Conservation (phyloP, 1,284 basidiomycete species). For the Trichosporon asahii region DNA sequence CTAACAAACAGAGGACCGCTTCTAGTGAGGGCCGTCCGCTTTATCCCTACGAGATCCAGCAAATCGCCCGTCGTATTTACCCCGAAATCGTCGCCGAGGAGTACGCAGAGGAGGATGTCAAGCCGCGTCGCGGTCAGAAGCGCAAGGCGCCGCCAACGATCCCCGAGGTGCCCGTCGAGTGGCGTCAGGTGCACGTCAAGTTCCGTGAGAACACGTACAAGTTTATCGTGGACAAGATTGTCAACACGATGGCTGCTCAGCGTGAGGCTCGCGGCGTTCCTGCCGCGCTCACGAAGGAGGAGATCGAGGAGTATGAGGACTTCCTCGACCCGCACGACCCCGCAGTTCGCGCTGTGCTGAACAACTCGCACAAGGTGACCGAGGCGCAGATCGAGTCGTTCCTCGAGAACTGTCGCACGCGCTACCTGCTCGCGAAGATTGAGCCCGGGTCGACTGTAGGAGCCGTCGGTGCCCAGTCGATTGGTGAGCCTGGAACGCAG, state of each 20-base stretch:
- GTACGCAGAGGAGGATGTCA: slow-evolving; percentile 12
- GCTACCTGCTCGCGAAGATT: slow-evolving; percentile 89
- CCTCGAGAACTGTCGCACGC: slow-evolving; percentile 81
- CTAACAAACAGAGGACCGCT: slow-evolving; percentile 57
- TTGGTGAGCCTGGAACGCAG: slow-evolving; percentile 98
- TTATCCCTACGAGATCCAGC: slow-evolving; percentile 81
- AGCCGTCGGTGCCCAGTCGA: slow-evolving; percentile 97
- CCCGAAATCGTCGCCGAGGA: slow-evolving; percentile 29
- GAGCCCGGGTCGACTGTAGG: slow-evolving; percentile 97
- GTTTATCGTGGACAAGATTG: slow-evolving; percentile 71
- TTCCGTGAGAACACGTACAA: slow-evolving; percentile 73
- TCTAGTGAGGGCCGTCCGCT: slow-evolving; percentile 63
- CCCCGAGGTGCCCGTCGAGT: slow-evolving; percentile 39
- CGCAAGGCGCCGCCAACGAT: slow-evolving; percentile 10
- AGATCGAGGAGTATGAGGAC: slow-evolving; percentile 58
- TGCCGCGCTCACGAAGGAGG: slow-evolving; percentile 61
- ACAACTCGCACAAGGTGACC: slow-evolving; percentile 89
- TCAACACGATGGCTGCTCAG: slow-evolving; percentile 64
- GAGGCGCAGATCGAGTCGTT: slow-evolving; percentile 73
- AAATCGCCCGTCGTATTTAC: slow-evolving; percentile 63
- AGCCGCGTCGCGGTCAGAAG: slow-evolving; percentile 19
- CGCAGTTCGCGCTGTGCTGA: slow-evolving; percentile 65
- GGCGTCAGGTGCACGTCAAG: slow-evolving; percentile 62
- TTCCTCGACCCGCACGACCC: slow-evolving; percentile 38
- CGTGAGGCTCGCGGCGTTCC: slow-evolving; percentile 79